phyloP scores from a whole-genome alignment of 257 asterid species.

The Solanum ossicruentum region DNA sequence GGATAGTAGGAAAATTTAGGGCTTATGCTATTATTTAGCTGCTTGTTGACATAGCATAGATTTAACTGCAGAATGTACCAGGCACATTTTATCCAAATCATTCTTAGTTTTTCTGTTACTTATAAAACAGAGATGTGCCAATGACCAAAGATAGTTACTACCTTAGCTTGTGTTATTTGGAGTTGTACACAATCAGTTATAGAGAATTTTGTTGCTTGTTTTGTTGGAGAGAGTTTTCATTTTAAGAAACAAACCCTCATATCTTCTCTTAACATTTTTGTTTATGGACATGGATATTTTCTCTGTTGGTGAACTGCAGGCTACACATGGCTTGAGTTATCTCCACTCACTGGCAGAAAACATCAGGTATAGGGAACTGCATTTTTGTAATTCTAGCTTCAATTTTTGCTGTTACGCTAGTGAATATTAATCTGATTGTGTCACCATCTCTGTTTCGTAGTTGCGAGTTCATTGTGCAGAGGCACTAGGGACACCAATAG shows the following conservation, averaged over 20 bases:
- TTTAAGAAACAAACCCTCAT: not conserved
- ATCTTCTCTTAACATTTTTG: not conserved
- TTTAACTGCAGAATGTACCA: not conserved
- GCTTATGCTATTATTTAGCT: not conserved
- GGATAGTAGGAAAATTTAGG: not conserved
- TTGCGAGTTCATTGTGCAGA: constrained; percentile 95
- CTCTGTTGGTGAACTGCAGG: constrained; percentile 29
- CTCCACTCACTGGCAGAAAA: constrained; percentile 88
- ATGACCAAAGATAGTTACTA: not conserved
- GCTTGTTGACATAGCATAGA: not conserved
- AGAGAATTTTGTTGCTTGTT: not conserved
- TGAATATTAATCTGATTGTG: not conserved
- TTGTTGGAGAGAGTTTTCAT: not conserved
- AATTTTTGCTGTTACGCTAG: not conserved
- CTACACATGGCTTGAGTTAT: constrained; percentile 77
- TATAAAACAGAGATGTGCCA: not conserved
- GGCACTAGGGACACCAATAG: constrained; percentile 93
- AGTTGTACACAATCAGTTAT: not conserved
- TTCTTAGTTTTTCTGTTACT: not conserved
- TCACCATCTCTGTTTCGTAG: constrained; percentile 15
- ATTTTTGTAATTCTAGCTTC: not conserved
- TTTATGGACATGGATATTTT: not conserved
- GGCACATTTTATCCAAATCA: not conserved
- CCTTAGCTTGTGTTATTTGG: not conserved
- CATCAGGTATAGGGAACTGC: constrained; percentile 52